Conservation (phyloP, 2,329 filamentous ascomycete species). For the Penicillium verrucosum region DNA sequence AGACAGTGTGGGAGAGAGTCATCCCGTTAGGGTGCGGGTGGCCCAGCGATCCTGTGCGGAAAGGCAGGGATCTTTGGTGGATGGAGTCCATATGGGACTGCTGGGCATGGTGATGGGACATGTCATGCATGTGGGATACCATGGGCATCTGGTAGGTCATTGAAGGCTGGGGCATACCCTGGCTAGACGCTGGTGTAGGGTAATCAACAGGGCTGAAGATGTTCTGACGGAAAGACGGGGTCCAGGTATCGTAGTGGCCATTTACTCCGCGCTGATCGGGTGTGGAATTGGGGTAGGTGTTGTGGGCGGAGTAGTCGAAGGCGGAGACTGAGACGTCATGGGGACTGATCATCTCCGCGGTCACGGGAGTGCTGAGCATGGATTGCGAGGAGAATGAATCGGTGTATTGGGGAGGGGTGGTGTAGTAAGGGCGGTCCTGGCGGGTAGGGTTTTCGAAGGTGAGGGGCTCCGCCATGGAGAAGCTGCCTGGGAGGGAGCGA, state of each 20-base stretch:
- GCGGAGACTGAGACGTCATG: conserved; percentile 29
- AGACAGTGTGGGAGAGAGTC: conserved; percentile 20
- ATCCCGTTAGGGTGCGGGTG: conserved; percentile 31
- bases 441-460: conserved; percentile 25
- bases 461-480: conserved; percentile 30
- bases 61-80: conserved; percentile 22
- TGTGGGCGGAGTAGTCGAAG: conserved; percentile 32
- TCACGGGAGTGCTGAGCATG: conserved; percentile 28
- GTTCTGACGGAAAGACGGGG: conserved; percentile 32
- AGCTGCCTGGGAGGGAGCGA: conserved; percentile 25
- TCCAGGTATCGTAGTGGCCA: conserved; percentile 31
- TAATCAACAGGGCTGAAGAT: conserved; percentile 36
- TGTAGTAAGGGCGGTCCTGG: conserved; percentile 30
- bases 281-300: conserved; percentile 24
- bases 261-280: conserved; percentile 19
- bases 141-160: conserved; percentile 33
- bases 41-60: conserved; percentile 33
- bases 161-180: conserved; percentile 24
- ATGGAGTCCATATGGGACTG: conserved; percentile 13
- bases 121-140: conserved; percentile 25
- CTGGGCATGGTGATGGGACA: conserved; percentile 17
- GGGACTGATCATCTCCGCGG: conserved; percentile 28
- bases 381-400: conserved; percentile 30
- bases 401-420: conserved; percentile 28
- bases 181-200: conserved; percentile 15